Evolutionary conservation across 768 basidiomycete species (phyloP).

Genomic region (Rossbeevera mucosa): DNA sequence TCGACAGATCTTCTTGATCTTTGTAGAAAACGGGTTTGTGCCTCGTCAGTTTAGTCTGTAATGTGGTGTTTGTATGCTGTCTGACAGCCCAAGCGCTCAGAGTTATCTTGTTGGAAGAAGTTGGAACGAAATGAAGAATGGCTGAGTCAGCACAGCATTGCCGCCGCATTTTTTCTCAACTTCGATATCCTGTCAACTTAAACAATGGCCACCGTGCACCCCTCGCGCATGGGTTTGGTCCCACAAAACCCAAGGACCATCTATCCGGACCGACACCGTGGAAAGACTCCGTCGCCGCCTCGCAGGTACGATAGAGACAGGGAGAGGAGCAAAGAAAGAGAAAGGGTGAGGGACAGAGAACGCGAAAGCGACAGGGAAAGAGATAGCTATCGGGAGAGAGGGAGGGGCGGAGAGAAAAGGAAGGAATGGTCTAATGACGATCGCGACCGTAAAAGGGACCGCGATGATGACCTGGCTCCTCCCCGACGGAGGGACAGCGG

Average conservation of each 20-base stretch:
- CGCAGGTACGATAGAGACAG: slow-evolving; percentile 30
- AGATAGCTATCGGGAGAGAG: slow-evolving; percentile 11
- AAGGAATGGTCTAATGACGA: neutral
- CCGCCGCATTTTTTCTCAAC: neutral
- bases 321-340: slow-evolving; percentile 22
- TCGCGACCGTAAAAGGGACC: slow-evolving; percentile 4
- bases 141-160: slow-evolving; percentile 17
- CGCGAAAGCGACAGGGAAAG: slow-evolving; percentile 15
- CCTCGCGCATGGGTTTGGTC: slow-evolving; percentile 65
- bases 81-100: no score
- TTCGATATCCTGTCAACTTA: neutral
- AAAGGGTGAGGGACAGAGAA: slow-evolving; percentile 21
- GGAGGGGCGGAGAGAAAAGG: neutral
- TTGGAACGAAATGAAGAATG: no score
- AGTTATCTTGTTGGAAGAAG: no score
- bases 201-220: slow-evolving; percentile 68
- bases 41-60: no score
- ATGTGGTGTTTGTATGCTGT: no score
- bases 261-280: slow-evolving; percentile 21
- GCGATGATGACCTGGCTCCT: neutral
- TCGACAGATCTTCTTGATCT: no score
- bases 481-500: slow-evolving; percentile 5
- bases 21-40: no score
- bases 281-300: slow-evolving; percentile 45
- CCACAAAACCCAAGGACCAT: slow-evolving; percentile 37